phyloP scores from a whole-genome alignment of 2,329 filamentous ascomycete species.

The Fusarium nelsonii region DNA sequence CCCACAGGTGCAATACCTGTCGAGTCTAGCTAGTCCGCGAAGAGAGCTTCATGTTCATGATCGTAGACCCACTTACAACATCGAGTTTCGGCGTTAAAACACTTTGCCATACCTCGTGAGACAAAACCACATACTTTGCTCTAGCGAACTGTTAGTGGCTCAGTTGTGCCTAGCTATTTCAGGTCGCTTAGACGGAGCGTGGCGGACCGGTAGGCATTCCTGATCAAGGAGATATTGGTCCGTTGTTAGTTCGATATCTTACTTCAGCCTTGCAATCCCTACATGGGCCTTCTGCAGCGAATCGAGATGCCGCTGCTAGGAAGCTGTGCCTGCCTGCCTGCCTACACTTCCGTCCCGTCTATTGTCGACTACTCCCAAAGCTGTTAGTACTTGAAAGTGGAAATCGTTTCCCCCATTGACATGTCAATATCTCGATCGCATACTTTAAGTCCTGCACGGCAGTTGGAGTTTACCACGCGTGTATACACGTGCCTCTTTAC shows the following conservation, averaged over 20 bases:
- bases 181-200: neutral
- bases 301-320: neutral
- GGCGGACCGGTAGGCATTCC: neutral
- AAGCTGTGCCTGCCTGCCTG: neutral
- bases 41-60: neutral
- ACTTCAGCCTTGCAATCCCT: slow-evolving; percentile 27
- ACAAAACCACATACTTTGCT: slow-evolving; percentile 17
- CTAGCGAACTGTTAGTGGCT: slow-evolving; percentile 32
- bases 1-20: neutral
- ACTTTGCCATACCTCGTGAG: slow-evolving; percentile 23
- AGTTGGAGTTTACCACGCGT: neutral
- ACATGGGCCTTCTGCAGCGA: neutral
- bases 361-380: neutral
- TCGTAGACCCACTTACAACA: slow-evolving; percentile 13
- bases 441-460: neutral
- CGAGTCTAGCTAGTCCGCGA: neutral
- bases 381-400: slow-evolving; percentile 7
- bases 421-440: neutral
- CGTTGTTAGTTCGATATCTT: slow-evolving; percentile 6
- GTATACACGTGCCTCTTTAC: neutral
- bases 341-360: too few relatives aligned
- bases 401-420: neutral
- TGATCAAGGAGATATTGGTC: slow-evolving; percentile 24
- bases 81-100: slow-evolving; percentile 16
- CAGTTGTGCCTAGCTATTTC: slow-evolving; percentile 9